Base-by-base conservation (phyloP, 371 early-diverging fungal genomes). In the Rhizopus delemar region DNA sequence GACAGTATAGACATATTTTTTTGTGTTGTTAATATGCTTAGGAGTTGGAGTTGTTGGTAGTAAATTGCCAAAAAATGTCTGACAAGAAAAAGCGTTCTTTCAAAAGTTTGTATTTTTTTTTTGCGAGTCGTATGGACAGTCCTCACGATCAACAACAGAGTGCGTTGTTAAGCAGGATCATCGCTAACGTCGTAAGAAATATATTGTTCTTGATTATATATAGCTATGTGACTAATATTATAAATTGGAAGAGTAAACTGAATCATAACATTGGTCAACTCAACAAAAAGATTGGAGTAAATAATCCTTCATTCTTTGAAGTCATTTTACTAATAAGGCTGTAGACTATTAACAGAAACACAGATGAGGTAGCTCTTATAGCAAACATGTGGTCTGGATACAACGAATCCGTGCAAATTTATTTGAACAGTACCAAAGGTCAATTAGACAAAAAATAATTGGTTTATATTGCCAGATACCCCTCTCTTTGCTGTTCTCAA, bases 141-240 rank as follows among this genome's bases (percentile, higher is more conserved):
- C 72, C 72, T 41, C 69, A 72, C 48, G 72, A 72, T 31, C 65
- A 72, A 41, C 69, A 72, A 16, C 72, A 72, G 28, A 65, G 49
- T 43, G 63, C 58, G 3, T 46, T 72, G 16, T 49, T 72, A 33
- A 57, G 48, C 28, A 38, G 72, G 56, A 72, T 72, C 38, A 54
- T 65, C 22, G 53, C 59, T 13, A 72, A 72, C 9, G 55, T 69
- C 29, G 69, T 62, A 61, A 52, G 59, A 48, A 33, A n/a, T 8
- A 0, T 22, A 22, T 22, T 22, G 22, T 2, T 22, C 22, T 22
- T 22, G 2, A 22, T 22, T 22, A 22, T 22, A 22, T 22, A 22
- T 1, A 22, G 22, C 22, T 22, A 22, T 22, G 22, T 22, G 22
- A 22, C 22, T 22, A 22, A 22, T 22, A 22, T 22, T 22, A 28